Percentiles rank a stretch among this genome's conserved stretches.
Conservation (phyloP, 345 rosid species). For the Clarkia xantiana region DNA sequence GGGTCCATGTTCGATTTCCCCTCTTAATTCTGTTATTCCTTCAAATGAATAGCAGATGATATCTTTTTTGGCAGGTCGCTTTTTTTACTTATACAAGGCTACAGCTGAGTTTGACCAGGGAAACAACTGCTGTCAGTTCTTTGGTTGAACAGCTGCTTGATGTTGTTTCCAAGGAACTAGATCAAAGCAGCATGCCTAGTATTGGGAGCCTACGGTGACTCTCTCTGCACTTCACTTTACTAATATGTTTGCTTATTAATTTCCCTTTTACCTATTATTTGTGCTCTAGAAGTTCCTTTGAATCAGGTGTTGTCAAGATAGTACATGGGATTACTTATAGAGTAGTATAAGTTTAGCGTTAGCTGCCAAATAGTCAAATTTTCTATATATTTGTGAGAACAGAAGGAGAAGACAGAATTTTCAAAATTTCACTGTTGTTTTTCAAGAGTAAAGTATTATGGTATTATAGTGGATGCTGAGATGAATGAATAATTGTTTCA, state of each 20-base stretch:
- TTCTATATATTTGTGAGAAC: too few relatives aligned
- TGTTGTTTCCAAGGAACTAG: conserved; percentile 68
- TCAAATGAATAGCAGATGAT: background rate
- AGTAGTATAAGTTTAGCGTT: too few relatives aligned
- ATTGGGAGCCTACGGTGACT: conserved; percentile 38
- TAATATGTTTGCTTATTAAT: conserved; percentile 1
- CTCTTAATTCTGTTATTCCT: conserved; percentile 1
- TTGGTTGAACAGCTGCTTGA: conserved; percentile 71
- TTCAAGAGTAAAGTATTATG: too few relatives aligned
- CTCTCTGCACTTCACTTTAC: background rate
- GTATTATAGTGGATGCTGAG: background rate
- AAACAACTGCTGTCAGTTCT: conserved; percentile 32
- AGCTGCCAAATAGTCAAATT: too few relatives aligned
- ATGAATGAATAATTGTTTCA: conserved; percentile 11
- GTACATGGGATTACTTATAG: too few relatives aligned
- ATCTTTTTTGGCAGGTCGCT: conserved; percentile 41
- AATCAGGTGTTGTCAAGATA: too few relatives aligned
- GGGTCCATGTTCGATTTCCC: background rate
- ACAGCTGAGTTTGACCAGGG: conserved; percentile 59
- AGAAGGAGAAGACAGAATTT: too few relatives aligned
- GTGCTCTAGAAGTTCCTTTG: too few relatives aligned
- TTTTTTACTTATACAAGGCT: conserved; percentile 57
- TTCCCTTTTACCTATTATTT: conserved; percentile 1
- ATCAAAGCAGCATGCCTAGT: conserved; percentile 45
- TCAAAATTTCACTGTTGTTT: too few relatives aligned